phyloP scores from a whole-genome alignment of 2,329 filamentous ascomycete species.

The Paraphaeosphaeria minitans region DNA sequence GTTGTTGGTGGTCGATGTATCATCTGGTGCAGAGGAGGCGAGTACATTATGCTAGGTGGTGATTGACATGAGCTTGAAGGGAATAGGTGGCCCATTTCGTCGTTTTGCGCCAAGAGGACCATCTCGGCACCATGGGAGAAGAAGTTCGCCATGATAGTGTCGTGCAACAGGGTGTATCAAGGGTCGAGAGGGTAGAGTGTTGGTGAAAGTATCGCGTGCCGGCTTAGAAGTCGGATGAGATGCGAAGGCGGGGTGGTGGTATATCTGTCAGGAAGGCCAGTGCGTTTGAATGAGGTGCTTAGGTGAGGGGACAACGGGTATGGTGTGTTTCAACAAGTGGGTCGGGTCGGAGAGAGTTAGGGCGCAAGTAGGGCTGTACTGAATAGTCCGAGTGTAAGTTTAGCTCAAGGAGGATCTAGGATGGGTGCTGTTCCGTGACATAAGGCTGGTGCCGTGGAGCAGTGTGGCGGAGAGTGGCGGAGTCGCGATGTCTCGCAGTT shows the following conservation, averaged over 20 bases:
- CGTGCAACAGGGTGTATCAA: constrained; percentile 6
- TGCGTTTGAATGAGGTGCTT: constrained; percentile 34
- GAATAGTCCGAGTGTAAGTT: constrained; percentile 35
- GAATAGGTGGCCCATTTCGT: constrained; percentile 41
- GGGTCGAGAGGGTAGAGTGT: constrained; percentile 13
- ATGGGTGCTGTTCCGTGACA: constrained; percentile 35
- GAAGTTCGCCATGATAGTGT: constrained; percentile 36
- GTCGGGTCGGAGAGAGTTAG: constrained; percentile 32
- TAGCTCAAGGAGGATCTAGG: constrained; percentile 36
- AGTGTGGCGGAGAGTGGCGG: constrained; percentile 45
- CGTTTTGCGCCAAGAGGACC: constrained; percentile 42
- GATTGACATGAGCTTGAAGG: constrained; percentile 45
- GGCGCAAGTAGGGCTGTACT: constrained; percentile 34
- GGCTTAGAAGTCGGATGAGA: constrained; percentile 13
- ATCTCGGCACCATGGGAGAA: constrained; percentile 46
- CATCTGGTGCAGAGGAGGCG: constrained; percentile 43
- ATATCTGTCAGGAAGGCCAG: constrained; percentile 36
- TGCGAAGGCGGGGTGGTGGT: constrained; percentile 31
- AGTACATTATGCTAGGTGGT: constrained; percentile 46
- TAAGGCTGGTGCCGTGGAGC: constrained; percentile 44
- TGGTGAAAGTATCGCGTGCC: constrained; percentile 15
- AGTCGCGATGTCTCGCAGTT: constrained; percentile 43
- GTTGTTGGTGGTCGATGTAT: constrained; percentile 29
- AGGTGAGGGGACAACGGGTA: constrained; percentile 33
- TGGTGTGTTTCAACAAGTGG: constrained; percentile 39